phyloP scores from a whole-genome alignment of 495 filamentous ascomycete species.

The Penicillium manginii region DNA sequence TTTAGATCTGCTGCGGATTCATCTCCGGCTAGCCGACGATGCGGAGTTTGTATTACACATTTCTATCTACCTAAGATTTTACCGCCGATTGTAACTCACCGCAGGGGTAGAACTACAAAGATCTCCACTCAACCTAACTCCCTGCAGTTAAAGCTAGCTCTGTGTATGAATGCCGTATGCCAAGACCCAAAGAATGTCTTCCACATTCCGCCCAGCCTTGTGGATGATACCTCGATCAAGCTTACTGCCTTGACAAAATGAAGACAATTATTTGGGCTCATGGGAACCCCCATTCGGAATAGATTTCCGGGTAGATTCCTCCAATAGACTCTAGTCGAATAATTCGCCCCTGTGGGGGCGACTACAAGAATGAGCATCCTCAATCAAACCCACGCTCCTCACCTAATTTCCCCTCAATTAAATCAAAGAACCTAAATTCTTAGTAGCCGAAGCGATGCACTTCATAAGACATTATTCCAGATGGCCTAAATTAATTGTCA shows the following conservation, averaged over 20 bases:
- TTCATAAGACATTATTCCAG: background rate
- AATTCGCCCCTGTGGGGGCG: background rate
- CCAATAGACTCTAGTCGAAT: background rate
- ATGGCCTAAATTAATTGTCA: background rate
- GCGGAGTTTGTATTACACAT: background rate
- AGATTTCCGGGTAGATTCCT: too few relatives aligned
- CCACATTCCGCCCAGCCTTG: slow-evolving; percentile 1
- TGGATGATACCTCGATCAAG: background rate
- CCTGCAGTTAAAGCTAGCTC: background rate
- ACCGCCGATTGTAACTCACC: background rate
- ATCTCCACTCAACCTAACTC: too few relatives aligned
- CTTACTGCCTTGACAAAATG: background rate
- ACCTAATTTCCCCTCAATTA: background rate
- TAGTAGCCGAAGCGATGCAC: too few relatives aligned
- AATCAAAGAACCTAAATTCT: background rate
- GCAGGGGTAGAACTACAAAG: background rate
- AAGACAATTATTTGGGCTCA: background rate
- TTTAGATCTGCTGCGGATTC: background rate
- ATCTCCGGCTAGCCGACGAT: background rate
- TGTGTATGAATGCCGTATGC: background rate
- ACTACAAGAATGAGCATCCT: background rate
- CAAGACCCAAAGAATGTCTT: background rate
- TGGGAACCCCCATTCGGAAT: background rate
- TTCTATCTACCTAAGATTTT: background rate
- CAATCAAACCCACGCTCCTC: too few relatives aligned